Evolutionary conservation across 2,329 filamentous ascomycete species (phyloP), one percentile per base, ranked within the genome.

Genomic region (Amesomyces nigricolor): DNA sequence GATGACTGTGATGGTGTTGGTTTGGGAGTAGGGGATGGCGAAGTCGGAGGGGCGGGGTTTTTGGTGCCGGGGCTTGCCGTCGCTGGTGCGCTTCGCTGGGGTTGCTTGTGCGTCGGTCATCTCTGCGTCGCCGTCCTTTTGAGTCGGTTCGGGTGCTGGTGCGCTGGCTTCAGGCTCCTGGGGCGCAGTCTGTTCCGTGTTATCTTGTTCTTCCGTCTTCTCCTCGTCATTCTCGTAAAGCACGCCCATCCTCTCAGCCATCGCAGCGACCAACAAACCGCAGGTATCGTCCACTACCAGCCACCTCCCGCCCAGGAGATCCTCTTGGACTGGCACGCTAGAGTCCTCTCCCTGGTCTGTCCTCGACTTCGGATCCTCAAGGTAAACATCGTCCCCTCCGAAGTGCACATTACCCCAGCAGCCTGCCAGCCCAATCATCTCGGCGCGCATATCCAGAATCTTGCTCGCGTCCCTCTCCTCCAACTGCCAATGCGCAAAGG

Each of bases 321-420:
- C 60, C 11, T 62, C 47, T 2, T 62, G 55, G 3, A 67, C 17
- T 1, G 58, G 43, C 1, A 58, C 44, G 5, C 53, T 54, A 6
- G 63, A 56, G 22, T 61, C 59, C 6, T 61, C 64, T 4, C 63
- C 63, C 51, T 66, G 64, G n/a, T 63, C 61, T 6, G 54, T 57
- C 10, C 60, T 53, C 17, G 62, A 64, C 17, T 64, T 61, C 4
- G 62, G 65, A 14, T 62, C 63, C 26, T 62, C 61, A 22, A 69
- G 64, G 19, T 63, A 63, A 7, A 63, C 63, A 22, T 72, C 69
- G 14, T 69, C 65, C 2, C 72, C 80, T n/a, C 77, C 79, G 62
- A 85, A 90, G 70, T 95, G 90, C 2, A 95, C 85, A 69, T 99
- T 95, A 0, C 86, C 88, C 89, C 91, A 96, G 68, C 89, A 94